These are phyloP conservation scores for Trichophyton verrucosum DNA, from an alignment of 2,329 filamentous ascomycete genomes.

Conservation along the genomic window DNA sequence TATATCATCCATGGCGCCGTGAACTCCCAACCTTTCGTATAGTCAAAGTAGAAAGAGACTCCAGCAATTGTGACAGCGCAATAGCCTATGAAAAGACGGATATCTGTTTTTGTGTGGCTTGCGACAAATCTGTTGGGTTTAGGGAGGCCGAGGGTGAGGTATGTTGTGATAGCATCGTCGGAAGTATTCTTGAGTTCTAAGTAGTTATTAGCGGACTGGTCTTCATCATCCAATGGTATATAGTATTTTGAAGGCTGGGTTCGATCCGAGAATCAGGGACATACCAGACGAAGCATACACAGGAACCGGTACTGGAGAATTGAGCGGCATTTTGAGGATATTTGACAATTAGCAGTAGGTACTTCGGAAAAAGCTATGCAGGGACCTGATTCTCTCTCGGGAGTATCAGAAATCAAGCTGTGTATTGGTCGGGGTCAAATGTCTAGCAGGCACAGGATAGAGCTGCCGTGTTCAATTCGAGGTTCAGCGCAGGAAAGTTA, in stretches of 20 bases:
- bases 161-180: slow-evolving; percentile 88
- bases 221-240: background rate
- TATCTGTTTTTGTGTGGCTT: slow-evolving; percentile 66
- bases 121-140: slow-evolving; percentile 53
- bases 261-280: slow-evolving; percentile 14
- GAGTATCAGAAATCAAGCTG: background rate
- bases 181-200: slow-evolving; percentile 91
- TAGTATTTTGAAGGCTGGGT: background rate
- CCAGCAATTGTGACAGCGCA: slow-evolving; percentile 65
- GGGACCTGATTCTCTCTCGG: background rate
- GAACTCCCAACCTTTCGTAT: slow-evolving; percentile 73
- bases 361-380: background rate
- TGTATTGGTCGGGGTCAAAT: background rate
- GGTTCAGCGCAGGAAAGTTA: background rate
- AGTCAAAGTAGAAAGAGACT: slow-evolving; percentile 82
- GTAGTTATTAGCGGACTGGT: background rate
- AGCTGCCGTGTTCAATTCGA: slow-evolving; percentile 4
- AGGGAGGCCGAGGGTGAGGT: slow-evolving; percentile 68
- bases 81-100: slow-evolving; percentile 75
- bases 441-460: background rate
- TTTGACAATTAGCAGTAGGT: background rate
- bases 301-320: slow-evolving; percentile 25
- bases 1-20: slow-evolving; percentile 70
- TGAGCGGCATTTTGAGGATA: background rate
- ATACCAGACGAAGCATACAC: slow-evolving; percentile 36